phyloP scores from a whole-genome alignment of 306 rosid species.

The Alnus rubra region DNA sequence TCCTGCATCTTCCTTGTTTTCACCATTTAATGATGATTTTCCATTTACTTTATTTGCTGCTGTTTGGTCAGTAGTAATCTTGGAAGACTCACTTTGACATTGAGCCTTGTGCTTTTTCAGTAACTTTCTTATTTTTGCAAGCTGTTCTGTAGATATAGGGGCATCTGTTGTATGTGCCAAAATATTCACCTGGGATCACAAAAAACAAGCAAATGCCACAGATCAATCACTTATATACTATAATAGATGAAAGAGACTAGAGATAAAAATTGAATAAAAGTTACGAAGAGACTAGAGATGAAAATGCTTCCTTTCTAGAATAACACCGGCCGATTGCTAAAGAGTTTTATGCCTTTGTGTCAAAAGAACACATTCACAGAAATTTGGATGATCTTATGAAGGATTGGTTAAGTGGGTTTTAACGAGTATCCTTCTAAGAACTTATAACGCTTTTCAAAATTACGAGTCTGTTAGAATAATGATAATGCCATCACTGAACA shows the following conservation, averaged over 20 bases:
- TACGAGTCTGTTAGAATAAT: neutral
- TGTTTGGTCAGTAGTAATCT: slow-evolving; percentile 41
- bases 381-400: neutral
- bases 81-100: slow-evolving; percentile 44
- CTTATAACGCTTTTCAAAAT: neutral
- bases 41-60: slow-evolving; percentile 34
- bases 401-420: neutral
- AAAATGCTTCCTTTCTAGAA: neutral
- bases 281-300: neutral
- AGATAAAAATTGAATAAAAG: neutral
- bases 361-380: neutral
- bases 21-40: slow-evolving; percentile 39
- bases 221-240: slow-evolving; percentile 4
- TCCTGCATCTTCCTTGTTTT: slow-evolving; percentile 37
- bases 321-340: neutral
- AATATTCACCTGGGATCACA: slow-evolving; percentile 74
- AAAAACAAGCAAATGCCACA: slow-evolving; percentile 27
- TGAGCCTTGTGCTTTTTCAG: slow-evolving; percentile 71
- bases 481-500: neutral
- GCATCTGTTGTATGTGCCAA: slow-evolving; percentile 76
- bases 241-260: neutral
- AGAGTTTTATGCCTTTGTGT: neutral
- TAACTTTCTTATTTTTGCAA: slow-evolving; percentile 61
- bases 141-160: slow-evolving; percentile 75
- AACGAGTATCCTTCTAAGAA: neutral